Evolutionary conservation across 371 early-diverging fungal genomes (phyloP).

Genomic region (Rhizomucor pusillus): DNA sequence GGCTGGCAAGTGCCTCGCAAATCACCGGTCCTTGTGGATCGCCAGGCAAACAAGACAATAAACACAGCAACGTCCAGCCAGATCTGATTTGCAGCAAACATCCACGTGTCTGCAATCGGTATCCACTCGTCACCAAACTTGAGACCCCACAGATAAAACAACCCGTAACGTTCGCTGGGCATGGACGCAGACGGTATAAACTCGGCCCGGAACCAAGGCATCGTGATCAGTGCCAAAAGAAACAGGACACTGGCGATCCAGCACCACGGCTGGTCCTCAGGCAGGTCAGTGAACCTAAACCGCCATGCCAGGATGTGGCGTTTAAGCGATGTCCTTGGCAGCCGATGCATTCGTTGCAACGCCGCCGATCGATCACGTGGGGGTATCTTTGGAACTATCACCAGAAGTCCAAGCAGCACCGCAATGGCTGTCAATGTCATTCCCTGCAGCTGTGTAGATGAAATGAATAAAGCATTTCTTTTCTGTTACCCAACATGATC

Average conservation of each 20-base stretch:
- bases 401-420: conserved; percentile 12
- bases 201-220: conserved; percentile 51
- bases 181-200: conserved; percentile 50
- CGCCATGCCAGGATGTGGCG: no score
- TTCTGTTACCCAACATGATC: background rate
- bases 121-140: conserved; percentile 57
- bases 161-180: conserved; percentile 41
- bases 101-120: conserved; percentile 81
- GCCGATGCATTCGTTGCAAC: no score
- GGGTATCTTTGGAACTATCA: background rate
- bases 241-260: conserved; percentile 47
- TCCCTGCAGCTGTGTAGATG: conserved; percentile 25
- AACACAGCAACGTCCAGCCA: conserved; percentile 45
- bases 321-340: no score
- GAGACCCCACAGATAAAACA: conserved; percentile 63
- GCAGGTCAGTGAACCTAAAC: conserved; percentile 11
- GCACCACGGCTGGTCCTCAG: conserved; percentile 26
- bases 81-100: conserved; percentile 46
- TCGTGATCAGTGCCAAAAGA: conserved; percentile 42
- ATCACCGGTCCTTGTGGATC: conserved; percentile 18
- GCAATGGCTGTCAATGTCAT: conserved; percentile 19
- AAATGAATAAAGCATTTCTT: no score
- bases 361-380: no score
- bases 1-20: conserved; percentile 6
- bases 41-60: conserved; percentile 28